phyloP scores from a whole-genome alignment of 257 asterid genomes.

The Schizonepeta tenuifolia region DNA sequence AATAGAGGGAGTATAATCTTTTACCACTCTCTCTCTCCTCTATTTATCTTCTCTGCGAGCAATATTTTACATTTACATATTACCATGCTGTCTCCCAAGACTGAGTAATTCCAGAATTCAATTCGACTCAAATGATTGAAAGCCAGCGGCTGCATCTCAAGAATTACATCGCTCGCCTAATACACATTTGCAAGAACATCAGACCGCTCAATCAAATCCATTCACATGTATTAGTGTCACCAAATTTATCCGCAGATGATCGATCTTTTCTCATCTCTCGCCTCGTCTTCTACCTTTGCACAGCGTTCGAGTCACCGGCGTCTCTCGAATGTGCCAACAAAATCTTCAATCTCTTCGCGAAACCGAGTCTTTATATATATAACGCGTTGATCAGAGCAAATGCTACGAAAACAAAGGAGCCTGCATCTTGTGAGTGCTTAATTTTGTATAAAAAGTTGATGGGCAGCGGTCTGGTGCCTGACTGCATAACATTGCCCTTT shows the following conservation, averaged over 20 bases:
- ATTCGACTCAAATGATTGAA: constrained; percentile 45
- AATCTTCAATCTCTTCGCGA: constrained; percentile 46
- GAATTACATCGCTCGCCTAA: constrained; percentile 42
- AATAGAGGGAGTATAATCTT: too few species aligned
- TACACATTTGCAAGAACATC: constrained; percentile 57
- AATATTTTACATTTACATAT: too few species aligned
- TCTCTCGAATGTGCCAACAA: constrained; percentile 53
- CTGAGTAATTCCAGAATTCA: neutral
- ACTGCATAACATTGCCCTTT: constrained; percentile 66
- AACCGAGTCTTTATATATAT: constrained; percentile 57
- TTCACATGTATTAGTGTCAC: constrained; percentile 53
- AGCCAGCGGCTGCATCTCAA: constrained; percentile 39
- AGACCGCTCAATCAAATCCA: constrained; percentile 62
- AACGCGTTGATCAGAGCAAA: constrained; percentile 77
- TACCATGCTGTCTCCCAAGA: too few species aligned
- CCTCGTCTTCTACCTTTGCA: constrained; percentile 58
- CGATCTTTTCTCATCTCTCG: constrained; percentile 64
- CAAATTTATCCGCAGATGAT: constrained; percentile 45
- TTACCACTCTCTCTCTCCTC: too few species aligned
- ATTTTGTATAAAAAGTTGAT: constrained; percentile 59
- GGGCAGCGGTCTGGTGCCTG: constrained; percentile 45
- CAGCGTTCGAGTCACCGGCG: constrained; percentile 42
- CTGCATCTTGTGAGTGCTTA: constrained; percentile 44
- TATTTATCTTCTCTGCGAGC: too few species aligned
- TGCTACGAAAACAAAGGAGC: constrained; percentile 50